These are phyloP conservation scores for Inonotus obliquus DNA, from an alignment of 1,284 basidiomycete species.

Conservation along the genomic window DNA sequence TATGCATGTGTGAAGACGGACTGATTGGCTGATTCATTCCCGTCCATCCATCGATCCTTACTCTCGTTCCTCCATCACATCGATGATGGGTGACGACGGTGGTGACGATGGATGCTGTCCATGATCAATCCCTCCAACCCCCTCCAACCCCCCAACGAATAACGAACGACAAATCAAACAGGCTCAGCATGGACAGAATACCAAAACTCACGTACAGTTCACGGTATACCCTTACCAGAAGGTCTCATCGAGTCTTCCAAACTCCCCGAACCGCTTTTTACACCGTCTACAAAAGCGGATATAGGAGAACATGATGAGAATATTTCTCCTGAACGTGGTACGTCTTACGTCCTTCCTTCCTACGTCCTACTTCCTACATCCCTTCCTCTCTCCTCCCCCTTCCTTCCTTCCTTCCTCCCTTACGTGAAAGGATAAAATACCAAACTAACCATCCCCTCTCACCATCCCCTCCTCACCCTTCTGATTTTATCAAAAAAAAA, in stretches of 20 bases:
- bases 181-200: conserved; percentile 97
- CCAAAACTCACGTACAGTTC: conserved; percentile 83
- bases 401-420: not conserved
- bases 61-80: too few species aligned
- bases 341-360: not conserved
- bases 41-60: too few species aligned
- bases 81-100: too few species aligned
- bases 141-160: too few species aligned
- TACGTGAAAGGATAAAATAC: not conserved
- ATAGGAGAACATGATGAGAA: conserved; percentile 96
- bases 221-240: conserved; percentile 74
- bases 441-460: too few species aligned
- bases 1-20: too few species aligned
- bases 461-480: too few species aligned
- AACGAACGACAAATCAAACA: too few species aligned
- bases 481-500: conserved; percentile 2
- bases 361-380: not conserved
- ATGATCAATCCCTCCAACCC: too few species aligned
- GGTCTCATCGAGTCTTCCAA: conserved; percentile 86
- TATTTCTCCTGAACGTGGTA: conserved; percentile 88
- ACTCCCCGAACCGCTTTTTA: conserved; percentile 84
- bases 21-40: too few species aligned
- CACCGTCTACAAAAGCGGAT: conserved; percentile 96
- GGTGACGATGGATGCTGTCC: too few species aligned
- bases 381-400: not conserved